Evolutionary conservation across 2,329 filamentous ascomycete species (phyloP), one percentile per base, ranked within the genome.

Genomic region (Pestalotiopsis sp.): DNA sequence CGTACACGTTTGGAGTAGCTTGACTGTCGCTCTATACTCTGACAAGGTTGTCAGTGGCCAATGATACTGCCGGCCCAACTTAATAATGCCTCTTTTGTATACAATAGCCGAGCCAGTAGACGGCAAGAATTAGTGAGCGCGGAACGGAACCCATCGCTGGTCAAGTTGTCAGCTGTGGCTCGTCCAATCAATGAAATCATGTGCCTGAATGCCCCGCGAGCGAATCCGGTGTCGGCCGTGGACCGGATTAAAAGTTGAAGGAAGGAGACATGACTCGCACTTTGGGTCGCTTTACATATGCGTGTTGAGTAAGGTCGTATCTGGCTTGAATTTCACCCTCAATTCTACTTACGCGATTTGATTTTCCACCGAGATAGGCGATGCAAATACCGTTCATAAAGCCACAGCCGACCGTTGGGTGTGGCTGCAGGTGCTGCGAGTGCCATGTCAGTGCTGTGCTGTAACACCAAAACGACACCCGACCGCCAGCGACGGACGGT

Each of bases 281-380:
- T 27, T 27, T 23, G 57, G 6, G n/a, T 52, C n/a, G 45, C 27
- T 59, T 59, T 59, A 59, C 57, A 59, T n/a, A 59, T 36, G 57
- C 27, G 57, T 4, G 57, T 59, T 59, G 57, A 36, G 57, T 59
- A 59, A 59, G 57, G 45, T 52, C 45, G 45, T 52, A 52, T 52
- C 45, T 52, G 45, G 11, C 17, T n/a, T 11, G 14, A n/a, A n/a
- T 52, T 11, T 20, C 3, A 4, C 14, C 45, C 17, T 20, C 23
- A 9, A 52, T 52, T 20, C 45, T 9, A 9, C 17, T 52, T 52
- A 52, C 45, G 45, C 45, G 45, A 23, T 52, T 36, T 17, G 45
- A 11, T 52, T 49, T 52, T 9, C 45, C 20, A n/a, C 31, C 31
- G 45, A 52, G 45, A 52, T 52, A 9, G 20, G 45, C 14, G 17